Conservation (phyloP, 2,329 filamentous ascomycete genomes). For the Colletotrichum sp. region DNA sequence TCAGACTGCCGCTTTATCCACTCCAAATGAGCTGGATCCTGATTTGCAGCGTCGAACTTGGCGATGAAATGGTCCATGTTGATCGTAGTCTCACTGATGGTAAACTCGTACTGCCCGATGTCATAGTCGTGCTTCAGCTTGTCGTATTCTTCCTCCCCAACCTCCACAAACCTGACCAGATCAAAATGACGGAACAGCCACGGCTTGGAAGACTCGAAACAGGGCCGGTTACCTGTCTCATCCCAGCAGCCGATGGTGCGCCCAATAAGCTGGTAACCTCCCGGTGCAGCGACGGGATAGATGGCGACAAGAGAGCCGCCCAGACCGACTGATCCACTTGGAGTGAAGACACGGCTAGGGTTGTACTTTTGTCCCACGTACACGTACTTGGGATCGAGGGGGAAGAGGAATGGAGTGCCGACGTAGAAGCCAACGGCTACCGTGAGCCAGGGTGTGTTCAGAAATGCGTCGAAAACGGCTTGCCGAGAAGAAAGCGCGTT, state of each 20-base stretch:
- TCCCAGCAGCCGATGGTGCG: conserved; percentile 37
- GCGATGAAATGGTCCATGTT: conserved; percentile 42
- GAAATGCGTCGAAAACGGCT: conserved; percentile 35
- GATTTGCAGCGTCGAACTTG: conserved; percentile 43
- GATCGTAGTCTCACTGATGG: conserved; percentile 20
- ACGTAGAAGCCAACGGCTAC: conserved; percentile 37
- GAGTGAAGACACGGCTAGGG: conserved; percentile 39
- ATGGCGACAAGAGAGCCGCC: conserved; percentile 39
- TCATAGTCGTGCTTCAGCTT: conserved; percentile 30
- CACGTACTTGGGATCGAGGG: conserved; percentile 26
- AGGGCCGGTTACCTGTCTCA: conserved; percentile 32
- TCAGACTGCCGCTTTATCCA: background rate
- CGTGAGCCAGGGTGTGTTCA: conserved; percentile 35
- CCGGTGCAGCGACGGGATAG: conserved; percentile 41
- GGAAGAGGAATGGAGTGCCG: conserved; percentile 37
- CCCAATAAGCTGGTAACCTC: conserved; percentile 43
- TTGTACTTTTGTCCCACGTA: conserved; percentile 35
- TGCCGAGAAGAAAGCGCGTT: conserved; percentile 38
- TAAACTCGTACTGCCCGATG: conserved; percentile 30
- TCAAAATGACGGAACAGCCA: conserved; percentile 44
- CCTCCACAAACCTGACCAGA: conserved; percentile 36
- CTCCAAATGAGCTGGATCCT: background rate
- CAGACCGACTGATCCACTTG: conserved; percentile 38
- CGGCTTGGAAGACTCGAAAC: conserved; percentile 32
- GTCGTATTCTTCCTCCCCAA: conserved; percentile 35